Evolutionary conservation across 1,284 basidiomycete genomes (phyloP), one percentile per base, ranked within the genome.

Genomic region (Butyriboletus appendiculatus): DNA sequence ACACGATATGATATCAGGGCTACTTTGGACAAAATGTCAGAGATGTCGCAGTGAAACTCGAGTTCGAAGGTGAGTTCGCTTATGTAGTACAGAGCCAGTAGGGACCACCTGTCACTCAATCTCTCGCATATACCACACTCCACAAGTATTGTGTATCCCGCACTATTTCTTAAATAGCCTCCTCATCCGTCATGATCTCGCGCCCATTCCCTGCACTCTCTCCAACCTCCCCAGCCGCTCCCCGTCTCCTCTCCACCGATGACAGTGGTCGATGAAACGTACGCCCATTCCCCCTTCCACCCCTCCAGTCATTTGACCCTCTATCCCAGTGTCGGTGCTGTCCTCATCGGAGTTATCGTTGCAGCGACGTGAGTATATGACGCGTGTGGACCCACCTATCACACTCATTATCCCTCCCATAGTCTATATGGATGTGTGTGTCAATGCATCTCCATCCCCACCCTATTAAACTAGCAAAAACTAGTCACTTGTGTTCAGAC

Each of bases 401-500:
- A n/a, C 49, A 5, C 52, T 56, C 39, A 49, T 7, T 1, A 20
- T 35, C 26, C 30, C 20, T 45, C 35, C 5, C 9, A 39, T 28
- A 82, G 81, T 7, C 68, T 85, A 18, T 79, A 80, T 44, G 83
- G 83, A 70, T 75, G 83, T 84, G 53, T 33, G 71, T 62, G 20
- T 18, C 4, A 28, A 28, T 30, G 32, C 10, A 7, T n/a, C 20
- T 12, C 10, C 24, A 6, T 14, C 7, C 34, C 0, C 14, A 6
- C 5, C 6, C n/a, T 6, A 12, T 42, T 50, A n/a, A 58, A 37
- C 44, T 15, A 44, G n/a, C 48, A 32, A 33, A 33, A 40, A 7
- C 53, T 14, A 85, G 84, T 82, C 24, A 81, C 82, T 5, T 75
- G 76, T 49, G 70, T 82, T 30, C 84, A 86, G 63, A 74, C 78